Evolutionary conservation across 2,329 filamentous ascomycete species (phyloP).

Genomic region (Cladophialophora exuberans): DNA sequence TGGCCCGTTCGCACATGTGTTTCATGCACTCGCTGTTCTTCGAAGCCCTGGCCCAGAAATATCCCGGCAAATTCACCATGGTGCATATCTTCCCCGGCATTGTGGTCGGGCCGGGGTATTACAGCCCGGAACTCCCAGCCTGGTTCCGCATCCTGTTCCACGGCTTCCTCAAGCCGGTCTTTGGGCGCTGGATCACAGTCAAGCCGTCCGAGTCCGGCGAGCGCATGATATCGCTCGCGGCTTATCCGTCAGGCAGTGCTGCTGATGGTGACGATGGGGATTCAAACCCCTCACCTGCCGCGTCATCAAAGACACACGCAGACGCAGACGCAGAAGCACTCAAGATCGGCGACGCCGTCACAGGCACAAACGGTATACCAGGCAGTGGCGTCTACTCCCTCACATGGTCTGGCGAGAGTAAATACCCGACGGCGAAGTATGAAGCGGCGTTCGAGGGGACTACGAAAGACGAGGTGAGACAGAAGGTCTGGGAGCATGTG

Average conservation of each 20-base stretch:
- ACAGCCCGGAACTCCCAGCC: slow-evolving; percentile 32
- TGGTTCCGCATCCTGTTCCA: slow-evolving; percentile 39
- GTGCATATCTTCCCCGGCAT: slow-evolving; percentile 41
- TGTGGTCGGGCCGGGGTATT: slow-evolving; percentile 38
- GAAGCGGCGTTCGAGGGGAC: slow-evolving; percentile 29
- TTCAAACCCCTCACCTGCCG: no score
- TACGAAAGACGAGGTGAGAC: slow-evolving; percentile 28
- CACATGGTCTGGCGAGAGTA: slow-evolving; percentile 26
- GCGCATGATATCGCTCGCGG: slow-evolving; percentile 36
- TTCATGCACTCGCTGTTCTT: slow-evolving; percentile 42
- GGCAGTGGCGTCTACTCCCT: slow-evolving; percentile 37
- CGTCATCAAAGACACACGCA: no score
- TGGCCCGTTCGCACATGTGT: slow-evolving; percentile 36
- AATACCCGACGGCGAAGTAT: slow-evolving; percentile 24
- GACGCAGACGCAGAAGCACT: no score
- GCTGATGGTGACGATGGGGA: neutral
- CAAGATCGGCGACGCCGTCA: slow-evolving; percentile 19
- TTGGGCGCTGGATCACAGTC: slow-evolving; percentile 33
- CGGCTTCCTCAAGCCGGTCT: slow-evolving; percentile 27
- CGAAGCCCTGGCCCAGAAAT: slow-evolving; percentile 35
- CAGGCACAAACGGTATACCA: slow-evolving; percentile 27
- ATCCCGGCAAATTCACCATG: slow-evolving; percentile 34
- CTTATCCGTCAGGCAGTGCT: slow-evolving; percentile 21
- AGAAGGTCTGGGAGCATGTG: slow-evolving; percentile 34
- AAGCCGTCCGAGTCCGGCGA: slow-evolving; percentile 36